Evolutionary conservation across 208 protist genomes (phyloP), one percentile per base, ranked within the genome.

Genomic region (Leishmania tropica): DNA sequence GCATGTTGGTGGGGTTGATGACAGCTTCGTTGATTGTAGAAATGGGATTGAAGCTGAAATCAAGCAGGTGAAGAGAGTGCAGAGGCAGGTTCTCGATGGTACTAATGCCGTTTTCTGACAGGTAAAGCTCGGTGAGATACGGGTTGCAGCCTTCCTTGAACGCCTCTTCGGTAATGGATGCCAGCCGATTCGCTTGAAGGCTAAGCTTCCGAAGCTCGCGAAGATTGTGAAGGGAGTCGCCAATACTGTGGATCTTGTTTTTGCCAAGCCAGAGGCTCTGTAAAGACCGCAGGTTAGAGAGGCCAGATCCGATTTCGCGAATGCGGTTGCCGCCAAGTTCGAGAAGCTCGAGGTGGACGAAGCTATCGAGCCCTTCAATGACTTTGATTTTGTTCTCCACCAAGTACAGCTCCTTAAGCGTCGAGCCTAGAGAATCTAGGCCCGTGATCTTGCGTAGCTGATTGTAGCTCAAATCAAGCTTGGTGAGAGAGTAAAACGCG

Each of bases 361-460:
- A 83, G 24, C 86, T 75, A 45, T 97, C 93, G 13, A 98, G 85
- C 24, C 93, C 93, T 53, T 94, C 85, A 28, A 98, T 94, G 48
- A 90, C 81, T 71, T 96, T 97, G 83, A 98, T 98, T 72, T 95
- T 96, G 79, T 98, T 98, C 60, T 98, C 94, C 0, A 97, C 94
- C 19, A 98, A 83, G 78, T 97, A 98, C 37, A 98, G 83, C 78
- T 97, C 92, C 72, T 93, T 95, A 42, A 98, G 87, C 3, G 91
- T 95, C 7, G 83, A 75, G 2, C 85, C 89, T 2, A 97, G 83
- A 17, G 91, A 86, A 3, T 96, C 94, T 8, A 98, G 80, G 1
- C 93, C 93, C 5, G 42, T 40, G 45, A 98, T 94, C 24, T 94
- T 86, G 72, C 89, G 85, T 54, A 98, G 90, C 67, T 98, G 91